A percentile compares a stretch with the other conserved stretches of the same genome.
Evolutionary conservation across 2,329 filamentous ascomycete genomes (phyloP).

Genomic region (Pseudogymnoascus sp.): DNA sequence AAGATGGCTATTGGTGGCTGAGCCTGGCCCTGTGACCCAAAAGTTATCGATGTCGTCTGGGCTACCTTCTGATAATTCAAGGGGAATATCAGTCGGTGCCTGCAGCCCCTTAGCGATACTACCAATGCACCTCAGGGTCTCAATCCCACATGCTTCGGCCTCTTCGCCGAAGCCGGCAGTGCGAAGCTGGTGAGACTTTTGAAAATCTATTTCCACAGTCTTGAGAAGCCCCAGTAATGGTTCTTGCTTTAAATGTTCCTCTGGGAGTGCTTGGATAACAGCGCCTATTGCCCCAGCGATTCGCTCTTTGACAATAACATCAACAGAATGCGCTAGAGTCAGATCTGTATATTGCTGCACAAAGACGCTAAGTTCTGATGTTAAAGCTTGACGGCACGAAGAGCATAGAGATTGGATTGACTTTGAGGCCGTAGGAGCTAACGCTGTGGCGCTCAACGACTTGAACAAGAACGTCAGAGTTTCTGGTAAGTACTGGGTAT

Average conservation of each 20-base stretch:
- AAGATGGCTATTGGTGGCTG: conserved; percentile 43
- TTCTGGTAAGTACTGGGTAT: conserved; percentile 58
- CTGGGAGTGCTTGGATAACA: conserved; percentile 64
- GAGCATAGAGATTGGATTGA: conserved; percentile 69
- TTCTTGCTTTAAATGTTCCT: conserved; percentile 45
- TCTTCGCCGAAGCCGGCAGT: conserved; percentile 23
- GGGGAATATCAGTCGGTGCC: conserved; percentile 55
- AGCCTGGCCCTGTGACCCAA: conserved; percentile 43
- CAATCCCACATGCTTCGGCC: conserved; percentile 30
- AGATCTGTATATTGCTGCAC: conserved; percentile 65
- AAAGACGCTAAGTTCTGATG: conserved; percentile 59
- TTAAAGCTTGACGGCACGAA: conserved; percentile 64
- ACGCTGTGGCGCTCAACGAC: conserved; percentile 53
- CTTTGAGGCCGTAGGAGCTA: conserved; percentile 63
- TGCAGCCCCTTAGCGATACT: conserved; percentile 68
- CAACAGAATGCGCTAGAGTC: conserved; percentile 49
- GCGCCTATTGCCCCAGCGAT: conserved; percentile 67
- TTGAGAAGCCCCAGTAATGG: conserved; percentile 52
- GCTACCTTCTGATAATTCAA: conserved; percentile 54
- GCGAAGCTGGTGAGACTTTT: conserved; percentile 29
- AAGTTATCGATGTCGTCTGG: conserved; percentile 30
- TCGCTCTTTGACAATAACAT: conserved; percentile 60
- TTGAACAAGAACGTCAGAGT: conserved; percentile 69
- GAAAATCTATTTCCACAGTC: conserved; percentile 57
- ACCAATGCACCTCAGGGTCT: conserved; percentile 58